Conservation (phyloP, 768 basidiomycete genomes). For the Phanerodontia chrysosporium region DNA sequence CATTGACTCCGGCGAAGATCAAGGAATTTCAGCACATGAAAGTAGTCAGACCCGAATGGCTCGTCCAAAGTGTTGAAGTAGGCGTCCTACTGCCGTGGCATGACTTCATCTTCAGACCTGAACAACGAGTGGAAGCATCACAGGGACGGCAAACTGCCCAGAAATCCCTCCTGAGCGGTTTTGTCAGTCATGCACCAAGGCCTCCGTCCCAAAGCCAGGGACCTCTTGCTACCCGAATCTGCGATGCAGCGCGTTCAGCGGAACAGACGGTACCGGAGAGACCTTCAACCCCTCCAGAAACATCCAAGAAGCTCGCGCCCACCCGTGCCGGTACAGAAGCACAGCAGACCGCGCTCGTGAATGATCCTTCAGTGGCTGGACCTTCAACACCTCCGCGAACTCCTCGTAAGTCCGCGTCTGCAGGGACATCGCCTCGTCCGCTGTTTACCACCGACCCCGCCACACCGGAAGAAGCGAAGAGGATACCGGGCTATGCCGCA, state of each 20-base stretch:
- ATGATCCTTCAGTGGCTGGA: background rate
- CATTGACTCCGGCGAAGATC: slow-evolving; percentile 86
- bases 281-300: background rate
- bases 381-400: slow-evolving; percentile 11
- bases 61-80: slow-evolving; percentile 70
- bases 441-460: slow-evolving; percentile 40
- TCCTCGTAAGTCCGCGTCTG: slow-evolving; percentile 13
- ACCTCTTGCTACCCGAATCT: background rate
- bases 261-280: too few relatives aligned
- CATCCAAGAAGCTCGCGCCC: background rate
- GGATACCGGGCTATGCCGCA: slow-evolving; percentile 62
- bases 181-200: slow-evolving; percentile 1
- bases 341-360: too few relatives aligned
- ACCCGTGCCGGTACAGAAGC: background rate
- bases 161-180: slow-evolving; percentile 25
- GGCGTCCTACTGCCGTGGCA: slow-evolving; percentile 76
- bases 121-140: slow-evolving; percentile 41
- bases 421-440: slow-evolving; percentile 15
- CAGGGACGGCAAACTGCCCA: slow-evolving; percentile 46
- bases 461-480: slow-evolving; percentile 38
- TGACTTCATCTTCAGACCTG: slow-evolving; percentile 58
- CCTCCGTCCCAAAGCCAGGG: slow-evolving; percentile 2
- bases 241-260: background rate
- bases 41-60: slow-evolving; percentile 86
- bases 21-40: slow-evolving; percentile 89